phyloP scores from a whole-genome alignment of 1,284 basidiomycete genomes.

The Cutaneotrichosporon sp. region DNA sequence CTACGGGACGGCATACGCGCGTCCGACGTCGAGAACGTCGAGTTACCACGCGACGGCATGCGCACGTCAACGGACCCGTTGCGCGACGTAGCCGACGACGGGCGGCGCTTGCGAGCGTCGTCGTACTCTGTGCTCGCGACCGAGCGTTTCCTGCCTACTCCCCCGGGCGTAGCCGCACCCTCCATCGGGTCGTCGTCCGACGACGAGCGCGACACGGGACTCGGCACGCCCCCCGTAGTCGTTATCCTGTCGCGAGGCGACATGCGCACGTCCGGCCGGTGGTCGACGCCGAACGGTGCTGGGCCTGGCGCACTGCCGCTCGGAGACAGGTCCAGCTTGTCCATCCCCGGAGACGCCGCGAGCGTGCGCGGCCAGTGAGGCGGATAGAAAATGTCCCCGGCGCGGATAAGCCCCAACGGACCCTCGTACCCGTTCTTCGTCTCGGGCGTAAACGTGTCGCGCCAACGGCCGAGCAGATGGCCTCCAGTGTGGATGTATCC shows the following conservation, averaged over 20 bases:
- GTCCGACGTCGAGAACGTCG: no score
- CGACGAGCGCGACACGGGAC: neutral
- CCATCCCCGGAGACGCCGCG: slow-evolving; percentile 5
- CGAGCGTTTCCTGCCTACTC: neutral
- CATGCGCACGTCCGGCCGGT: neutral
- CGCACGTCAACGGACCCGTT: no score
- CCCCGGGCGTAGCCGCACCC: neutral
- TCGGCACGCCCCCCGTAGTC: neutral
- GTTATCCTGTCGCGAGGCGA: neutral
- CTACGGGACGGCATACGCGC: no score
- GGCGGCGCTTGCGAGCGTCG: no score
- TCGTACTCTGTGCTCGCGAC: no score
- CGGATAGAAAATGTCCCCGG: slow-evolving; percentile 37
- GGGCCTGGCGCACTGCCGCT: neutral
- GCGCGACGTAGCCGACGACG: no score
- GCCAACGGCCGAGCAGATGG: slow-evolving; percentile 42
- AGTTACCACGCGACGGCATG: no score
- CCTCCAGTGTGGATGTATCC: slow-evolving; percentile 45
- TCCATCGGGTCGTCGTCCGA: slow-evolving; percentile 2
- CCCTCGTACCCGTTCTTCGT: slow-evolving; percentile 40
- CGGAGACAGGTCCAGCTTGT: neutral
- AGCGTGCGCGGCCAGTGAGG: slow-evolving; percentile 30
- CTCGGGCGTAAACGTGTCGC: slow-evolving; percentile 44
- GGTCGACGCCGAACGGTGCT: neutral
- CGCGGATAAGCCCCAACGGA: slow-evolving; percentile 36